Base-by-base conservation (phyloP, 2,329 filamentous ascomycete genomes). In the Macrophomina phaseolina region DNA sequence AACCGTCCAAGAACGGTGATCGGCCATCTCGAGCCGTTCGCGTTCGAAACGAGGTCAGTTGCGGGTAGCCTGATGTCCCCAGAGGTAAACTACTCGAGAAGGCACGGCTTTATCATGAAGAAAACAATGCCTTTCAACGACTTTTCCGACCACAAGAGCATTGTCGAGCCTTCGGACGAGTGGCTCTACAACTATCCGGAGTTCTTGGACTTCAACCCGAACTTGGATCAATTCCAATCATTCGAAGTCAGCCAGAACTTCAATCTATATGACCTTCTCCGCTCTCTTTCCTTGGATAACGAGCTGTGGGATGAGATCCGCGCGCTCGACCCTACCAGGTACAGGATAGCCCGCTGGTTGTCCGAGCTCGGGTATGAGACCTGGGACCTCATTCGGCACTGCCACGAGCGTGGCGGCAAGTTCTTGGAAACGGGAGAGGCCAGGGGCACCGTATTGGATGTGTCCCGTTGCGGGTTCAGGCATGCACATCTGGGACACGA, bases 181-280 rank as follows among this genome's bases (percentile, higher is more conserved):
- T 68, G 67, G 67, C 40, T 68, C 4, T 65, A 68, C 18, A 40
- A 64, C 32, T 56, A 67, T 28, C 66, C 66, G 6, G 66, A 65
- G 11, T 67, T 67, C 16, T 16, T 67, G 34, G 52, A 66, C 1
- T 67, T 52, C 28, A 34, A 52, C 18, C 45, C 62, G 5, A 9
- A 53, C 23, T 12, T 64, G 11, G 30, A 36, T 1, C 56, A n/a
- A 9, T 61, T 48, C n/a, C 40, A 61, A 5, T 14, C 56, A 9
- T 46, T 14, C 5, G 56, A 61, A 1, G 23, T 61, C 16, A 48
- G 38, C 9, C 42, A 23, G n/a, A 36, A 48, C 2, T 61, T 61
- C 56, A 48, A 36, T 4, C 11, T 16, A 16, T 61, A 61, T 12
- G 56, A 61, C 4, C 40, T 14, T 5, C 40, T 61, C 5, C 56